Conservation (phyloP, 768 basidiomycete genomes). For the Mycena venus region DNA sequence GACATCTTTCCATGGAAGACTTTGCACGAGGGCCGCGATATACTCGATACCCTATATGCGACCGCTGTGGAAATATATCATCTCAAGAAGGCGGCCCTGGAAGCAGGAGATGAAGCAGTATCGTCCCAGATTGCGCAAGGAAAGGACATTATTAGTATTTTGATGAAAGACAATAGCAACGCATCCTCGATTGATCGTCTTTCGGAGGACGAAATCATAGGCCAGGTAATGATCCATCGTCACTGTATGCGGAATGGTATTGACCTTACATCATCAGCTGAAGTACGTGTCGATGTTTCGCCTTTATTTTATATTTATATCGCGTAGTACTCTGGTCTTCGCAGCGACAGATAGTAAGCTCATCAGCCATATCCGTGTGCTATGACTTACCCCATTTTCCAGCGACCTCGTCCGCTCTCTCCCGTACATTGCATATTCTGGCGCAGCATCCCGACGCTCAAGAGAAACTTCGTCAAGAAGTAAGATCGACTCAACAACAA, state of each 20-base stretch:
- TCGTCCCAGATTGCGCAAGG: constrained; percentile 47
- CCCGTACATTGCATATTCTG: constrained; percentile 45
- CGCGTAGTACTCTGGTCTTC: constrained; percentile 45
- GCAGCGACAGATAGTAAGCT: constrained; percentile 47
- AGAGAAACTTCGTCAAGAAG: constrained; percentile 47
- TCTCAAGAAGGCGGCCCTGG: constrained; percentile 48
- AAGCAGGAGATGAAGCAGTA: constrained; percentile 41
- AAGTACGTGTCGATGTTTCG: constrained; percentile 22
- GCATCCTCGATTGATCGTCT: constrained; percentile 45
- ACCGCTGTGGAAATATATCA: constrained; percentile 49
- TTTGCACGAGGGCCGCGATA: constrained; percentile 43
- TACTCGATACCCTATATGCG: constrained; percentile 50
- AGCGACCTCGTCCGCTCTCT: constrained; percentile 46
- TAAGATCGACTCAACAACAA: constrained; percentile 29
- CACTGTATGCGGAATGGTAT: background rate
- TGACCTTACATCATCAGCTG: constrained; percentile 24
- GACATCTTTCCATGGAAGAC: constrained; percentile 43
- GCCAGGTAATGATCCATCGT: constrained; percentile 38
- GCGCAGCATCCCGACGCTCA: constrained; percentile 47
- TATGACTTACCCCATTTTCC: background rate
- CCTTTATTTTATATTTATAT: background rate
- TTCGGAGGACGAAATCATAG: constrained; percentile 45
- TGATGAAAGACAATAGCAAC: constrained; percentile 46
- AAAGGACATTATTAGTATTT: constrained; percentile 47
- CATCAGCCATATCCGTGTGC: background rate